A percentile compares a stretch with the other conserved stretches of the same genome.
Conservation (phyloP, 352 stramenopile species). For the Phytophthora sojae region DNA sequence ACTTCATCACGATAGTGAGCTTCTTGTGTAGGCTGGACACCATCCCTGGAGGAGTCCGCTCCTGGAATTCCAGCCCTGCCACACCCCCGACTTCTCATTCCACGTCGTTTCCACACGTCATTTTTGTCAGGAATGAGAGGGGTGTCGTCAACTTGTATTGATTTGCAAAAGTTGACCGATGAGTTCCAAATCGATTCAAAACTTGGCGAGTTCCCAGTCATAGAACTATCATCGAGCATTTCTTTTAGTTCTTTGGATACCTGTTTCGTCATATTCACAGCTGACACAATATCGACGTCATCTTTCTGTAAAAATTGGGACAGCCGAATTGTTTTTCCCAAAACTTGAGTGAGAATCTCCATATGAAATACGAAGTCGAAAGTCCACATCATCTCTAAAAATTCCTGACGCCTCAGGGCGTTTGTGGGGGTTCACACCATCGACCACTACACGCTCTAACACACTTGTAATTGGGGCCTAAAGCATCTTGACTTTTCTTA, state of each 20-base stretch:
- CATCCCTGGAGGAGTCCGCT: too few relatives aligned
- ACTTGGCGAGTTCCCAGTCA: too few relatives aligned
- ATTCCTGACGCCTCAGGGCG: neutral
- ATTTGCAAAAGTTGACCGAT: too few relatives aligned
- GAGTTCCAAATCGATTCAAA: too few relatives aligned
- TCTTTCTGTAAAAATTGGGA: slow-evolving; percentile 4
- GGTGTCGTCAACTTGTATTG: too few relatives aligned
- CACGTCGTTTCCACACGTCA: too few relatives aligned
- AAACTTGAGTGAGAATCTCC: neutral
- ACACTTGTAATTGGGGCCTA: slow-evolving; percentile 3
- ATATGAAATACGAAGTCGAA: slow-evolving; percentile 11
- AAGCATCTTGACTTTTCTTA: neutral
- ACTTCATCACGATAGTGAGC: slow-evolving; percentile 1
- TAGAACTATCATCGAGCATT: slow-evolving; percentile 1
- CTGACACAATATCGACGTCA: slow-evolving; percentile 4
- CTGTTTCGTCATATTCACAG: too few relatives aligned
- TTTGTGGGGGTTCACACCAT: slow-evolving; percentile 1
- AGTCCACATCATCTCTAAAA: slow-evolving; percentile 7
- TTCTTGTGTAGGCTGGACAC: too few relatives aligned
- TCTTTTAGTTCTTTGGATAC: neutral
- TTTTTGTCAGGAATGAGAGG: too few relatives aligned
- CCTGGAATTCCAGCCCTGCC: too few relatives aligned
- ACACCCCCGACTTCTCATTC: too few relatives aligned
- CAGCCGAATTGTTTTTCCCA: neutral
- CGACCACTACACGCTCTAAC: neutral